Conservation (phyloP, 2,329 filamentous ascomycete genomes). For the Pseudogymnoascus sp. region DNA sequence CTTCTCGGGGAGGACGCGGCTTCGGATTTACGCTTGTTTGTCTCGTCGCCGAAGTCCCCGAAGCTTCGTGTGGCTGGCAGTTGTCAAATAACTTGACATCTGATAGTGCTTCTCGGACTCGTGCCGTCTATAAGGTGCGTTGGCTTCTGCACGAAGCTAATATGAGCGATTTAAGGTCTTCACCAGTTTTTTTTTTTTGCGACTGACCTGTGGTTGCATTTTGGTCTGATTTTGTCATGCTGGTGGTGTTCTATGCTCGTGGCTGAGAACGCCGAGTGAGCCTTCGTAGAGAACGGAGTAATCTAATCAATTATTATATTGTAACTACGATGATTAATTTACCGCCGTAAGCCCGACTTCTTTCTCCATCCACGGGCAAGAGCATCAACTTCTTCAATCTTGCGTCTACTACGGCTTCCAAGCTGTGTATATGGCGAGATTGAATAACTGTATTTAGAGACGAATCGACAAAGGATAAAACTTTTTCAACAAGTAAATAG, state of each 20-base stretch:
- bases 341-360: not conserved
- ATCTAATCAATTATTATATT: not conserved
- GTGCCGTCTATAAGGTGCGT: not conserved
- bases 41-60: not conserved
- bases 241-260: not conserved
- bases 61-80: not conserved
- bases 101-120: not conserved
- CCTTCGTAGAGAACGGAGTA: not conserved
- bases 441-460: no score
- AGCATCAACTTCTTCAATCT: no score
- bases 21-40: not conserved
- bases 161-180: not conserved
- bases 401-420: no score
- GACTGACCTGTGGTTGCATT: not conserved
- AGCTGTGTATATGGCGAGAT: no score
- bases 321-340: not conserved
- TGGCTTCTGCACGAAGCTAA: not conserved
- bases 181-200: not conserved
- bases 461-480: no score
- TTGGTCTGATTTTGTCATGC: not conserved
- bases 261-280: not conserved
- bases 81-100: not conserved
- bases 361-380: no score
- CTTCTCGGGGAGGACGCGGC: not conserved
- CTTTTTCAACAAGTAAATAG: no score